Base-by-base conservation (phyloP, 257 asterid species). In the Penstemon eatonii region DNA sequence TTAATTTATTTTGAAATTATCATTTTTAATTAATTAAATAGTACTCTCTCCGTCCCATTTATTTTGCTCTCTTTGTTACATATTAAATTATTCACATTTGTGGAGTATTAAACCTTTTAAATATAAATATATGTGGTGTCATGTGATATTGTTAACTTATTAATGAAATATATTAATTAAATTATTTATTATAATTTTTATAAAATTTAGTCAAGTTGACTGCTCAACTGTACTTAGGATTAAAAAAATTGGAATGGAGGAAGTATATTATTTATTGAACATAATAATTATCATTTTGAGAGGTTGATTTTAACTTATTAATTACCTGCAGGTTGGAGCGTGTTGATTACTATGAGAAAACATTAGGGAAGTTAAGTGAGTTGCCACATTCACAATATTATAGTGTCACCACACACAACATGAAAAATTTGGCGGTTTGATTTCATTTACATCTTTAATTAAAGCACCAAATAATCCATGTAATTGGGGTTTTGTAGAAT, bases 281-380 rank as follows among this genome's bases (percentile, higher is more conserved):
- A 15, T 15, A 15, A 15, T 15, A 15, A 15, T 15, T 15, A 15
- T 15, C 18, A 15, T 15, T 15, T 15, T 15, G 18, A 15, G 18
- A 15, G 18, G 18, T 15, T 15, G 18, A 15, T 15, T 15, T 15
- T 1, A 62, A 3, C 18, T 7, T 43, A 8, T 51, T 64, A 4
- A 55, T 53, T 10, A 5, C 43, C 7, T 40, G 39, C 67, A 82
- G 85, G 83, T 59, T 67, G 77, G 88, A 83, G 66, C 82, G 60
- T 11, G 68, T 59, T 10, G 60, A 77, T 3, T 70, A 73, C 66
- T 80, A 83, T 41, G 88, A 83, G 67, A 63, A 42, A 49, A 62
- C 7, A 2, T 5, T 83, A 11, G 88, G 88, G 1, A 83, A 67
- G 74, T 56, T 83, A 54, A 60, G 80, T 18, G 72, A 80, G 63